A percentile compares a stretch with the other conserved stretches of the same genome.
These are phyloP conservation scores for Podospora pseudoanserina DNA, from an alignment of 495 filamentous ascomycete species.

Conservation along the genomic window DNA sequence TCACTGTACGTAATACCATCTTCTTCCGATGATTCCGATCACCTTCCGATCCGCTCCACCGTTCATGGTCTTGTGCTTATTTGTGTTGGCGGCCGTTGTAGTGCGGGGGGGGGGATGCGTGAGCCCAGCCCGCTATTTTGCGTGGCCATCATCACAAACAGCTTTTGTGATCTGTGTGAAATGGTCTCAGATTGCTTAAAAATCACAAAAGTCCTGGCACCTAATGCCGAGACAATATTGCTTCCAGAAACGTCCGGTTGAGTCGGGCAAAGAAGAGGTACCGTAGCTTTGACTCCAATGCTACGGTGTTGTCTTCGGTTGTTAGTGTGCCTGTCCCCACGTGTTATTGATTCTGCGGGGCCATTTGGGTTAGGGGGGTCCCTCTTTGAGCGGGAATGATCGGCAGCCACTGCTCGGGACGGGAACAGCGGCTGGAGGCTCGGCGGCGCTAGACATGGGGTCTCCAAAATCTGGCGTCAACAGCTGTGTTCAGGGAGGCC, in stretches of 20 bases:
- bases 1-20: not conserved
- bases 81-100: not conserved
- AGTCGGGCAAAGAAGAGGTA: not conserved
- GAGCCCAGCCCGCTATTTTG: not conserved
- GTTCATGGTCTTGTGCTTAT: not conserved
- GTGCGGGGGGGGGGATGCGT: not conserved
- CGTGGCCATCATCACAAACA: not conserved
- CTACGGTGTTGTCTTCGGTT: not conserved
- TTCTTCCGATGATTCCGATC: too few species aligned
- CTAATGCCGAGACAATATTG: not conserved
- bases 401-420: conserved; percentile 6
- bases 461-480: not conserved
- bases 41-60: not conserved
- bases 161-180: not conserved
- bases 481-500: not conserved
- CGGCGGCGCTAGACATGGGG: too few species aligned
- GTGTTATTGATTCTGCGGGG: conserved; percentile 3
- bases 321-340: not conserved
- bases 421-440: conserved; percentile 8
- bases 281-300: not conserved
- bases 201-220: not conserved
- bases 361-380: not conserved
- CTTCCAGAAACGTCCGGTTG: not conserved
- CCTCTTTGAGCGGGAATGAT: conserved; percentile 10
- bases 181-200: not conserved